Percentiles rank a stretch among this genome's conserved stretches.
phyloP scores from a whole-genome alignment of 768 basidiomycete genomes.

The Favolaschia claudopus region DNA sequence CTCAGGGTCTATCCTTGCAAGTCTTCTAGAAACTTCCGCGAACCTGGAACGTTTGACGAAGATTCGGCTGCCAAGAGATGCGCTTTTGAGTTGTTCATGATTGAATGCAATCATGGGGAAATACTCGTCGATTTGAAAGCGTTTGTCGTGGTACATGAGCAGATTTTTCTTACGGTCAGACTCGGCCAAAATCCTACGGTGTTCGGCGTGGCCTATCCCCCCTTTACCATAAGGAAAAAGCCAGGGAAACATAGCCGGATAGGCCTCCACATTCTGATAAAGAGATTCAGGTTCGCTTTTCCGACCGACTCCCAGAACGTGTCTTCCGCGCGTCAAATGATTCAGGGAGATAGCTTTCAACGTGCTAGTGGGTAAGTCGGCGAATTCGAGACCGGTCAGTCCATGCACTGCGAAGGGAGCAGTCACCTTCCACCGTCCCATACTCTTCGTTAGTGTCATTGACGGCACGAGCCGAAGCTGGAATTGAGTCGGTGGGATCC shows the following conservation, averaged over 20 bases:
- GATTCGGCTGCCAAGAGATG: constrained; percentile 36
- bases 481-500: too few relatives aligned
- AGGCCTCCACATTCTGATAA: constrained; percentile 41
- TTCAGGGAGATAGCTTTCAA: constrained; percentile 30
- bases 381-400: constrained; percentile 33
- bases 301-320: constrained; percentile 30
- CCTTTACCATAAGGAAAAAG: constrained; percentile 46
- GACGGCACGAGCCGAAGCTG: not conserved
- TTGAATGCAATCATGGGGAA: constrained; percentile 46
- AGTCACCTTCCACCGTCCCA: constrained; percentile 33
- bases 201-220: constrained; percentile 29
- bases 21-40: constrained; percentile 27
- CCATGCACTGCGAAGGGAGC: constrained; percentile 49
- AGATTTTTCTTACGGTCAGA: constrained; percentile 30
- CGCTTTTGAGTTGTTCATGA: constrained; percentile 44
- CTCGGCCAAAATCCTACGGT: constrained; percentile 16
- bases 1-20: constrained; percentile 32
- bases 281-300: constrained; percentile 24
- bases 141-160: constrained; percentile 41
- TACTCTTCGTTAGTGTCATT: constrained; percentile 19
- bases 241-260: constrained; percentile 47
- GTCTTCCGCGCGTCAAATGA: constrained; percentile 23
- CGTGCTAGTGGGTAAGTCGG: constrained; percentile 9
- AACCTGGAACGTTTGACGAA: constrained; percentile 35
- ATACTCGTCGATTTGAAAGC: constrained; percentile 35